Conservation (phyloP, 2,329 filamentous ascomycete genomes). For the Chaetoscypha palmicola region DNA sequence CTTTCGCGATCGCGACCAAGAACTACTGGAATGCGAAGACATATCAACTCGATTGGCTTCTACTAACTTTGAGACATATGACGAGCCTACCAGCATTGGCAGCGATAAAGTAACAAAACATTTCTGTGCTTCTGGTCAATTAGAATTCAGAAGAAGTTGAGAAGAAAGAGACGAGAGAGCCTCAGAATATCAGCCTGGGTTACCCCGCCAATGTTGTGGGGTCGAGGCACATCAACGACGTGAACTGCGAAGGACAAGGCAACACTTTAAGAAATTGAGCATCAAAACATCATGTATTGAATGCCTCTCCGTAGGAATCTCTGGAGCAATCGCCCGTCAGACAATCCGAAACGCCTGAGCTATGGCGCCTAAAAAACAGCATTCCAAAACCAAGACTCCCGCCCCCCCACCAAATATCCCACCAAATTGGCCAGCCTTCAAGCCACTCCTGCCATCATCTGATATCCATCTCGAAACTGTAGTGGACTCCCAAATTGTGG, state of each 20-base stretch:
- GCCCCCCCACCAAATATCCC: conserved; percentile 15
- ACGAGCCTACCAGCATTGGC: too few species aligned
- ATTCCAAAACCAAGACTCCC: conserved; percentile 16
- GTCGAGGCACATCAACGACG: not conserved
- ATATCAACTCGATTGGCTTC: too few species aligned
- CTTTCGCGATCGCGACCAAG: too few species aligned
- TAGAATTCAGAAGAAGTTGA: too few species aligned
- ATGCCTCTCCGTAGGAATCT: not conserved
- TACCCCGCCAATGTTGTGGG: not conserved
- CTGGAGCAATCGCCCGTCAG: not conserved
- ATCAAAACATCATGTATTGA: not conserved
- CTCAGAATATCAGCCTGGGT: not conserved
- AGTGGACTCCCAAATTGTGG: conserved; percentile 54
- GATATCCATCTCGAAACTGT: conserved; percentile 48
- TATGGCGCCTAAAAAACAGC: conserved; percentile 20
- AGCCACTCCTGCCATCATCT: conserved; percentile 46
- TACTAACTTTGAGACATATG: too few species aligned
- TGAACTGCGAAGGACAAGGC: too few species aligned
- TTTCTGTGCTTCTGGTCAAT: too few species aligned
- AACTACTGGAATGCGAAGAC: too few species aligned
- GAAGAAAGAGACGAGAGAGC: too few species aligned
- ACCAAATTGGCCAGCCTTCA: conserved; percentile 56
- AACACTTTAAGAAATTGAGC: not conserved
- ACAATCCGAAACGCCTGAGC: not conserved
- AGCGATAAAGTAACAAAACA: too few species aligned